phyloP scores from a whole-genome alignment of 345 rosid genomes.

The Salix exigua region DNA sequence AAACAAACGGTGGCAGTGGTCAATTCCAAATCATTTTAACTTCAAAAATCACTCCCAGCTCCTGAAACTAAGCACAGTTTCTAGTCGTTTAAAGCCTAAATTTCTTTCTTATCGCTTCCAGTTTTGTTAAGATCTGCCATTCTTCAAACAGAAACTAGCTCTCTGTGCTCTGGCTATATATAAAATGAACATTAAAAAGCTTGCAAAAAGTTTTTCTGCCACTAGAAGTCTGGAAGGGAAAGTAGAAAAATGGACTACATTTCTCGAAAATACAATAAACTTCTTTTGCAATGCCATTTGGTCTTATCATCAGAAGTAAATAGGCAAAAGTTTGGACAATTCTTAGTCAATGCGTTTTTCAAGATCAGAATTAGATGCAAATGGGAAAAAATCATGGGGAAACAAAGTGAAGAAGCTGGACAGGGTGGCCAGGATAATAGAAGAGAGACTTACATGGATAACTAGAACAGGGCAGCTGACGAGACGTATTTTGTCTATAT shows the following conservation, averaged over 20 bases:
- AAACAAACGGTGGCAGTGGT: not conserved
- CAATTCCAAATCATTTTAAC: not conserved
- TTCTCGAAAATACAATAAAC: not conserved
- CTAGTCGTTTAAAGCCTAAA: not conserved
- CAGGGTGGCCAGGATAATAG: not conserved
- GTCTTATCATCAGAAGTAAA: not conserved
- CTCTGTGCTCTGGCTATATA: not conserved
- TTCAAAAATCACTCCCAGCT: not conserved
- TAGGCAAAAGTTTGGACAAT: not conserved
- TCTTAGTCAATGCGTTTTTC: not conserved
- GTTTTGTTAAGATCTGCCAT: not conserved
- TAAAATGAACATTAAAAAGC: not conserved
- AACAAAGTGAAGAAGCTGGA: not conserved
- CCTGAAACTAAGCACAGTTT: not conserved
- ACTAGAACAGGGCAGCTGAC: constrained; percentile 88
- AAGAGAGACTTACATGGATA: constrained; percentile 69
- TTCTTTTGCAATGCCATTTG: not conserved
- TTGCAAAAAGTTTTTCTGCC: not conserved
- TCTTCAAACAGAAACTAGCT: not conserved
- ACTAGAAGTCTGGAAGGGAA: not conserved
- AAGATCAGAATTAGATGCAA: not conserved
- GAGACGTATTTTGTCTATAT: constrained; percentile 89
- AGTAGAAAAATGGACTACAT: not conserved
- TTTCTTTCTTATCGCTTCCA: not conserved
- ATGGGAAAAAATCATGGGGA: not conserved